These are phyloP conservation scores for Candida coquimbonensis DNA, from an alignment of 805 yeast genomes.

Conservation along the genomic window DNA sequence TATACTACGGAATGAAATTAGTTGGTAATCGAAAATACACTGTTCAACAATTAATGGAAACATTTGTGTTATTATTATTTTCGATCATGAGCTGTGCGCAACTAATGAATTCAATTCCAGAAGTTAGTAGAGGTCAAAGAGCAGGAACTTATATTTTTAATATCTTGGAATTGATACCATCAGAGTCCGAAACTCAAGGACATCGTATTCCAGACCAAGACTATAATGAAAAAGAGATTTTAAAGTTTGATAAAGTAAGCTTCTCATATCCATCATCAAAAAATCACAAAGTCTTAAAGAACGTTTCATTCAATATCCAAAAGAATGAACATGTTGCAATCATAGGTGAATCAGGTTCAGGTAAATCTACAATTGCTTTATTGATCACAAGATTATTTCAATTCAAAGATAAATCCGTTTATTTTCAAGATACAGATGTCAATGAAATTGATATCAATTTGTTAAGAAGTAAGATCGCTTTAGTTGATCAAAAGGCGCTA, in stretches of 20 bases:
- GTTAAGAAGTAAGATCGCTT: conserved; percentile 48
- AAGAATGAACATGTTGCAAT: conserved; percentile 54
- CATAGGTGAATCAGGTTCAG: conserved; percentile 85
- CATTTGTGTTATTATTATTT: conserved; percentile 66
- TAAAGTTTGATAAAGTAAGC: conserved; percentile 37
- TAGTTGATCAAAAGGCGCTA: conserved; percentile 70
- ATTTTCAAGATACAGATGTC: conserved; percentile 43
- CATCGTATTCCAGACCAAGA: conserved; percentile 21
- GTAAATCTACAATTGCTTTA: conserved; percentile 72
- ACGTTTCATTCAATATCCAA: conserved; percentile 36
- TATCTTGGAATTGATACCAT: conserved; percentile 30
- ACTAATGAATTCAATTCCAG: conserved; percentile 64
- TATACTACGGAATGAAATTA: conserved; percentile 75
- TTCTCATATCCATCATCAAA: conserved; percentile 42
- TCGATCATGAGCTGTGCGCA: conserved; percentile 59
- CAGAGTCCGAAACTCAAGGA: conserved; percentile 34
- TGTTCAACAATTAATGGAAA: conserved; percentile 53
- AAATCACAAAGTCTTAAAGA: conserved; percentile 28
- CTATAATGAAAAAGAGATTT: conserved; percentile 11
- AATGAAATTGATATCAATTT: conserved; percentile 35
- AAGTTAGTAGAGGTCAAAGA: conserved; percentile 70
- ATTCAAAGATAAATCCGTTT: conserved; percentile 32
- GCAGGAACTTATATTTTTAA: conserved; percentile 51
- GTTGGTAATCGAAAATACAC: conserved; percentile 53
- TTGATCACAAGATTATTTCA: conserved; percentile 50